Percentiles rank a stretch among this genome's conserved stretches.
Evolutionary conservation across 2,329 filamentous ascomycete species (phyloP).

Genomic region (Coniochaeta hoffmannii): DNA sequence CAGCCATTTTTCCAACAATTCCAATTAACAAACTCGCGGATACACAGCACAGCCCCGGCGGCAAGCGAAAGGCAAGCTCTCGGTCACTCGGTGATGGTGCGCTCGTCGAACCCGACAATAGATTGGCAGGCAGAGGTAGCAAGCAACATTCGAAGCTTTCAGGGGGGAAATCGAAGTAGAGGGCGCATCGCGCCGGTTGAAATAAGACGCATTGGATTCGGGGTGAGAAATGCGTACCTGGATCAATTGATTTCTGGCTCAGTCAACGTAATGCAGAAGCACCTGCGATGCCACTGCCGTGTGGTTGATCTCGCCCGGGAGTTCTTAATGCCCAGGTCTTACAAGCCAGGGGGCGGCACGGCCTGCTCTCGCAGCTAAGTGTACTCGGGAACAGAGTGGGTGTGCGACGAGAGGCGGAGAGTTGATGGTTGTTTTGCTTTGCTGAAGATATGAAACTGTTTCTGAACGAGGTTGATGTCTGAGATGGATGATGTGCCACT

Average conservation of each 20-base stretch:
- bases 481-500: slow-evolving; percentile 11
- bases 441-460: slow-evolving; percentile 14
- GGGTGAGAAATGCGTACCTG: slow-evolving; percentile 9
- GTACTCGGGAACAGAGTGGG: too few species aligned
- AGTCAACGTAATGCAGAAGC: slow-evolving; percentile 5
- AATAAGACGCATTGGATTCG: neutral
- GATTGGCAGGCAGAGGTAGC: neutral
- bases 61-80: too few species aligned
- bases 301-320: slow-evolving; percentile 2
- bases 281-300: neutral
- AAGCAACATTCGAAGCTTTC: neutral
- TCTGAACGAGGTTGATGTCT: slow-evolving; percentile 11
- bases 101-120: neutral
- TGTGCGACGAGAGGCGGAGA: neutral
- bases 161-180: neutral
- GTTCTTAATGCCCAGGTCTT: neutral
- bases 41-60: neutral
- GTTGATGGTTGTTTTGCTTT: slow-evolving; percentile 4
- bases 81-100: neutral
- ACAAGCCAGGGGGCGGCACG: neutral
- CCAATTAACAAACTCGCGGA: neutral
- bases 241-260: slow-evolving; percentile 6
- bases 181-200: neutral
- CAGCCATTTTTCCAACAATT: slow-evolving; percentile 12
- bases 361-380: neutral